These are phyloP conservation scores for Neonectria magnoliae DNA, from an alignment of 2,329 filamentous ascomycete species.

Conservation along the genomic window DNA sequence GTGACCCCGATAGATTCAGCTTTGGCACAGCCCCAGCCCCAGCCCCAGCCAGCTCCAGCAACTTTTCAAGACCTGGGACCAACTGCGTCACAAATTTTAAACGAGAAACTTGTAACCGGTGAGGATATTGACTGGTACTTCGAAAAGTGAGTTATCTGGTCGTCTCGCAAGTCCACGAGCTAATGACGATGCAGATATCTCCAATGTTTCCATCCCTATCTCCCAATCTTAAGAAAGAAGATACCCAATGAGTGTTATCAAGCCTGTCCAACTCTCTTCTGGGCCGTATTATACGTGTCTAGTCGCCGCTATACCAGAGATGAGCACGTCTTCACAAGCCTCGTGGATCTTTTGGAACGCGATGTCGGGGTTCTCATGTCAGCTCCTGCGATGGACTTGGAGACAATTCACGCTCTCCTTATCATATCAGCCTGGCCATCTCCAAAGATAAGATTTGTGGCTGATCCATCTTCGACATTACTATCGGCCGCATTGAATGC, in stretches of 20 bases:
- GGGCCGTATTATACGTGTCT: slow-evolving; percentile 62
- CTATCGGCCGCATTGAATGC: slow-evolving; percentile 59
- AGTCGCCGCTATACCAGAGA: slow-evolving; percentile 60
- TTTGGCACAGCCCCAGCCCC: slow-evolving; percentile 18
- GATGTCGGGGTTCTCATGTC: slow-evolving; percentile 58
- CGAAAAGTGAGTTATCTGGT: slow-evolving; percentile 53
- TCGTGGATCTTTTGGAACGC: slow-evolving; percentile 58
- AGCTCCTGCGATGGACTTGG: slow-evolving; percentile 55
- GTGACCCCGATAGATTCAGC: slow-evolving; percentile 18
- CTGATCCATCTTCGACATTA: slow-evolving; percentile 61
- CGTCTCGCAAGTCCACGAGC: background rate
- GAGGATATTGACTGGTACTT: slow-evolving; percentile 67
- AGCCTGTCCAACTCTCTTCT: slow-evolving; percentile 60
- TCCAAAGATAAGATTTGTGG: slow-evolving; percentile 61
- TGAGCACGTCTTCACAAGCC: slow-evolving; percentile 53
- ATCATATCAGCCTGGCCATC: slow-evolving; percentile 63
- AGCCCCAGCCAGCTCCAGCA: slow-evolving; percentile 7
- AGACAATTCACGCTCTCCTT: slow-evolving; percentile 62
- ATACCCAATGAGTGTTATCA: slow-evolving; percentile 63
- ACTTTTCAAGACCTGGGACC: slow-evolving; percentile 39
- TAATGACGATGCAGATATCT: slow-evolving; percentile 54
- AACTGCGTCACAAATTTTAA: slow-evolving; percentile 56
- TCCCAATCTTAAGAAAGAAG: slow-evolving; percentile 60
- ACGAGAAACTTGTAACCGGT: slow-evolving; percentile 59
- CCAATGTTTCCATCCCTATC: slow-evolving; percentile 61